Evolutionary conservation across 352 stramenopile genomes (phyloP), one percentile per base, ranked within the genome.

Genomic region (Phytophthora hybrid): DNA sequence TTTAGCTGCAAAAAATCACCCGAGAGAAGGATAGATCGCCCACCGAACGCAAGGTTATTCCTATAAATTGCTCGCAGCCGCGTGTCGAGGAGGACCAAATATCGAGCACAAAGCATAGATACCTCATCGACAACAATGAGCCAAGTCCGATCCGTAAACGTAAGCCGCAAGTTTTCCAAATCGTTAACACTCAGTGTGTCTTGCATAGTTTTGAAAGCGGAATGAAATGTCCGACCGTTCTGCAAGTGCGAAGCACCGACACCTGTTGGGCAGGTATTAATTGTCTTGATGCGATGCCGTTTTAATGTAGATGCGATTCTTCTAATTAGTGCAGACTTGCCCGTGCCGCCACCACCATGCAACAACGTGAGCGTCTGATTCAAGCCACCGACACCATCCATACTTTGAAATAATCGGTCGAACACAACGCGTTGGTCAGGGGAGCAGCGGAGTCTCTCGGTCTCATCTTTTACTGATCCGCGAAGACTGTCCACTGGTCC

Each of bases 41-140:
- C 69, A 6, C 65, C 64, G 65, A 80, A 77, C 14, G n/a, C 11
- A 26, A 56, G 0, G 14, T 58, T 67, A 3, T 3, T 59, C 18
- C 37, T 44, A 18, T 77, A 77, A 3, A 77, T 67, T 3, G 55
- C 49, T 18, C 69, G 29, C 14, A 80, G n/a, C 0, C 68, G 51
- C 3, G 10, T 11, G 19, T 77, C 69, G 0, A 80, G 41, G 0
- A 80, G 26, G 6, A 68, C 57, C 1, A 80, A 31, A 32, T 69
- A 53, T 14, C 54, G 46, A 1, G 65, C 13, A 10, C 54, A 59
- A 8, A 77, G 14, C 74, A 80, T 77, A 0, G 69, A 77, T 13
- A 80, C 49, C 18, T 80, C 68, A 14, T 76, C 68, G 0, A 71
- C 49, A 0, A 80, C 64, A 18, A 80, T 60, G 5, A 80, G 37